phyloP scores from a whole-genome alignment of 257 asterid species.

The Schizonepeta tenuifolia region DNA sequence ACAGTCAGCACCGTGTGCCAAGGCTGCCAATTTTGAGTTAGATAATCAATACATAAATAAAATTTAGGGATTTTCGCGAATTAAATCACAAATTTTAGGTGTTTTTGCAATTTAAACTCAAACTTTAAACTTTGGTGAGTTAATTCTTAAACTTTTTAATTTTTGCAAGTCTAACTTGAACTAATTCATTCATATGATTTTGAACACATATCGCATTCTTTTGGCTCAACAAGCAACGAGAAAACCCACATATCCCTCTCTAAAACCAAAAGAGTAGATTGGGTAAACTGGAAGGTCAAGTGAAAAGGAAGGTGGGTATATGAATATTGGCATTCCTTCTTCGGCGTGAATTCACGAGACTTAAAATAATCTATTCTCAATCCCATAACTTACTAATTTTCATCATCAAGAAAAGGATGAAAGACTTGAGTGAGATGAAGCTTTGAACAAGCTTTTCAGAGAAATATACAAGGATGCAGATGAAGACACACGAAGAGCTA shows the following conservation, averaged over 20 bases:
- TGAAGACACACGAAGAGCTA: slow-evolving; percentile 95
- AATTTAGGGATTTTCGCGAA: no score
- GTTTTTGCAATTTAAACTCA: no score
- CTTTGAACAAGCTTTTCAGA: slow-evolving; percentile 86
- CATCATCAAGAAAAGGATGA: slow-evolving; percentile 87
- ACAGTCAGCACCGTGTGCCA: no score
- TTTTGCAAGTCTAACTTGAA: background rate
- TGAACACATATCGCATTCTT: background rate
- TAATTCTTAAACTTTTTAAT: no score
- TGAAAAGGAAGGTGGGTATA: slow-evolving; percentile 75
- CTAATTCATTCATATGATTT: slow-evolving; percentile 10
- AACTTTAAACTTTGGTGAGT: no score
- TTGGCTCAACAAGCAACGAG: slow-evolving; percentile 49
- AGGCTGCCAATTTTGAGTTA: no score
- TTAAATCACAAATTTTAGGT: no score
- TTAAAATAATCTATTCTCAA: background rate
- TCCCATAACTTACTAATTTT: slow-evolving; percentile 16
- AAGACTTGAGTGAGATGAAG: slow-evolving; percentile 96
- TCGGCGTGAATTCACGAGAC: background rate
- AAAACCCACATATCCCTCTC: slow-evolving; percentile 91
- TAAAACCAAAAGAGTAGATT: slow-evolving; percentile 63
- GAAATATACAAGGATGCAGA: slow-evolving; percentile 91
- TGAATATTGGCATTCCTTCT: background rate
- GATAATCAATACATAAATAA: no score
- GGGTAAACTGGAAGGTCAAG: slow-evolving; percentile 95